Percentiles rank a stretch among this genome's conserved stretches.
Evolutionary conservation across 2,329 filamentous ascomycete species (phyloP).

Genomic region (Diaporthe amygdali): DNA sequence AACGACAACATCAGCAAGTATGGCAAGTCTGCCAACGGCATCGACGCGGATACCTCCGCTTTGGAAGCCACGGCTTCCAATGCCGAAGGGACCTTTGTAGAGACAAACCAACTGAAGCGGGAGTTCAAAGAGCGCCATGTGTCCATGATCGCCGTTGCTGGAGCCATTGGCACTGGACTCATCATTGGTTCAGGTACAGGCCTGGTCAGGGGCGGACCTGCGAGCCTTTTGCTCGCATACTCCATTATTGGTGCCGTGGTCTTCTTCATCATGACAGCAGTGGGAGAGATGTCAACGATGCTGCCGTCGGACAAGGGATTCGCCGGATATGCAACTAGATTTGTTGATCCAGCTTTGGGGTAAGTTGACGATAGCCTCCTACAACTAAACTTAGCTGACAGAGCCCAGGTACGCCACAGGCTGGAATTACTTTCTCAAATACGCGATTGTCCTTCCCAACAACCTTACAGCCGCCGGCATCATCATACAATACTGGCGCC

Average conservation of each 20-base stretch:
- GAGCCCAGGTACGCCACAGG: constrained; percentile 43
- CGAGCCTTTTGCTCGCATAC: constrained; percentile 44
- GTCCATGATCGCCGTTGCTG: constrained; percentile 18
- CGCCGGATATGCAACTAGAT: constrained; percentile 34
- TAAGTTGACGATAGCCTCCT: neutral
- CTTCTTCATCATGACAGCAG: constrained; percentile 57
- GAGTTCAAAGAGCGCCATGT: constrained; percentile 10
- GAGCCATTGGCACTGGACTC: constrained; percentile 38
- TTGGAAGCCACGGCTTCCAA: neutral
- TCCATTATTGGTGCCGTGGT: constrained; percentile 52
- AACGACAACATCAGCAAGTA: neutral
- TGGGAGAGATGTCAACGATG: constrained; percentile 40
- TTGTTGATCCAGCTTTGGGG: constrained; percentile 38
- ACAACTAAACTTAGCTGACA: neutral
- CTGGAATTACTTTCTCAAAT: constrained; percentile 55
- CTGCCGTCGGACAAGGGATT: constrained; percentile 36
- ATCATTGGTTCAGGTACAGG: constrained; percentile 58
- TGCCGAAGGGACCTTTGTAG: neutral
- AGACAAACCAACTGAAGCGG: neutral
- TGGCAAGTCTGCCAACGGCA: neutral
- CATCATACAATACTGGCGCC: constrained; percentile 43
- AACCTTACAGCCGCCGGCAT: constrained; percentile 45
- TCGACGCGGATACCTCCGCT: neutral
- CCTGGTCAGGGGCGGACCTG: constrained; percentile 52
- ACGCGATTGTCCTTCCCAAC: constrained; percentile 42